phyloP scores from a whole-genome alignment of 495 filamentous ascomycete species.

The Talaromyces stipitatus region DNA sequence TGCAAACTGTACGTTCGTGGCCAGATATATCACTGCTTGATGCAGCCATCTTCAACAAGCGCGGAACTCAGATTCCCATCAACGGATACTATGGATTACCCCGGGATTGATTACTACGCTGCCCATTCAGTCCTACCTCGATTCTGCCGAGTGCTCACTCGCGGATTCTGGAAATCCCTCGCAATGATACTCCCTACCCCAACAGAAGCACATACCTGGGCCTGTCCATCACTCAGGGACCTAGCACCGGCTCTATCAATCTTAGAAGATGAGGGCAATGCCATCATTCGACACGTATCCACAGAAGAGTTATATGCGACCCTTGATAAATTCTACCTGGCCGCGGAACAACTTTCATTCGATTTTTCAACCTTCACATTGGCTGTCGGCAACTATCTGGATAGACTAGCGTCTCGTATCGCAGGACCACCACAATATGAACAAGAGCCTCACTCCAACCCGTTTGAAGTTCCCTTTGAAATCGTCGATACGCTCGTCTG shows the following conservation, averaged over 20 bases:
- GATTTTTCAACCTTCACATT: neutral
- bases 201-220: neutral
- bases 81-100: conserved; percentile 6
- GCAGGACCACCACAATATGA: neutral
- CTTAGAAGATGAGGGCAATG: conserved; percentile 5
- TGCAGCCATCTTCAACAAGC: neutral
- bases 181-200: neutral
- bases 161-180: conserved; percentile 26
- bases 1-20: conserved; percentile 25
- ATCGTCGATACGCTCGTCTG: conserved; percentile 38
- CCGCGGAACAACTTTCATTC: no score
- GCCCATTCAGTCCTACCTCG: conserved; percentile 7
- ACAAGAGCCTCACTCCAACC: neutral
- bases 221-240: neutral
- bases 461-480: conserved; percentile 7
- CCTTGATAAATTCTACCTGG: neutral
- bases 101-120: conserved; percentile 1
- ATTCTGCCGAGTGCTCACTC: conserved; percentile 26
- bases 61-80: neutral
- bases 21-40: conserved; percentile 13
- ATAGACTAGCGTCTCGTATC: neutral
- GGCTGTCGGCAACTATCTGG: neutral
- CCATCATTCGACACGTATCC: neutral
- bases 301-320: neutral
- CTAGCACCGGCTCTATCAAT: neutral